Evolutionary conservation across 148 eudicot genomes (phyloP).

Genomic region (Camellia lanceoleosa): DNA sequence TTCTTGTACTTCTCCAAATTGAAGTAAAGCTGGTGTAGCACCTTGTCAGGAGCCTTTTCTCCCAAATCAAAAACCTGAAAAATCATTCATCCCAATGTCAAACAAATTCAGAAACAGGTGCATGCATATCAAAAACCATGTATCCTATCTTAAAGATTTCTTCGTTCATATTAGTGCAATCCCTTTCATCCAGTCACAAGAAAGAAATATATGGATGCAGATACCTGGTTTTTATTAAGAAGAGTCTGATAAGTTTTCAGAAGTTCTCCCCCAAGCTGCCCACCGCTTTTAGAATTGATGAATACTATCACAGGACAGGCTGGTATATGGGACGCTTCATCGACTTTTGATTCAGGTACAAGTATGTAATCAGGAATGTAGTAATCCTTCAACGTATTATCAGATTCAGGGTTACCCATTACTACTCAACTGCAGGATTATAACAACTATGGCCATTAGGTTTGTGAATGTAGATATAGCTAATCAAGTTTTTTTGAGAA

Average conservation of each 20-base stretch:
- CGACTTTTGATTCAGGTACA: slow-evolving; percentile 1
- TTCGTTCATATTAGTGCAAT: not conserved
- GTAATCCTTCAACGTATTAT: slow-evolving; percentile 16
- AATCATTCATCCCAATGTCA: not conserved
- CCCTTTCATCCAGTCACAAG: not conserved
- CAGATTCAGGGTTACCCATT: slow-evolving; percentile 3
- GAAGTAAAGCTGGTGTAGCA: slow-evolving; percentile 21
- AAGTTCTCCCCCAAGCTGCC: slow-evolving; percentile 37
- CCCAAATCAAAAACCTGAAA: slow-evolving; percentile 34
- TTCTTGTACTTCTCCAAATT: slow-evolving; percentile 28
- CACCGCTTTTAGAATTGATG: slow-evolving; percentile 34
- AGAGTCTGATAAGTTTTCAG: slow-evolving; percentile 22
- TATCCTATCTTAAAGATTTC: not conserved
- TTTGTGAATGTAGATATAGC: not conserved
- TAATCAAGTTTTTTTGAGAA: no score
- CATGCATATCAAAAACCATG: not conserved
- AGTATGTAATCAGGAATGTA: slow-evolving; percentile 33
- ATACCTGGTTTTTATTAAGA: slow-evolving; percentile 29
- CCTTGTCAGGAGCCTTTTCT: slow-evolving; percentile 29
- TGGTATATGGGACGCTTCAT: slow-evolving; percentile 10
- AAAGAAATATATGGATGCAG: not conserved
- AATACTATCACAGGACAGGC: slow-evolving; percentile 33
- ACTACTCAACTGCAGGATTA: slow-evolving; percentile 3
- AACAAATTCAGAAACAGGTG: not conserved
- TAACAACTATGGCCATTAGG: not conserved